Percentiles rank a stretch among this genome's conserved stretches.
Conservation (phyloP, 1,139 yeast species). For the Geotrichum bryndzae region DNA sequence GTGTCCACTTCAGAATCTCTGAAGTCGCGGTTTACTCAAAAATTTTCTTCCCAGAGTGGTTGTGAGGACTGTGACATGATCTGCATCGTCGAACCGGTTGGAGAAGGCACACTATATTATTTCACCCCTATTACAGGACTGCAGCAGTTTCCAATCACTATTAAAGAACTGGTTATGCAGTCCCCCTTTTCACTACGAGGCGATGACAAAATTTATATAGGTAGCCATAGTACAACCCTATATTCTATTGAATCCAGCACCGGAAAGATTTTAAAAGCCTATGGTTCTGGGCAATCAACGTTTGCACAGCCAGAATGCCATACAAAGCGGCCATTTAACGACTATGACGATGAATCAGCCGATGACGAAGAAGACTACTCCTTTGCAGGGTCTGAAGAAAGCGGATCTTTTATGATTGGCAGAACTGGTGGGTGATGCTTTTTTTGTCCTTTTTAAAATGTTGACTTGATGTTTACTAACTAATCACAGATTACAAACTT, state of each 20-base stretch:
- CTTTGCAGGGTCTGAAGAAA: constrained; percentile 21
- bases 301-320: constrained; percentile 27
- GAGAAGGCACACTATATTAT: constrained; percentile 80
- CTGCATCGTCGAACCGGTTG: constrained; percentile 90
- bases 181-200: constrained; percentile 67
- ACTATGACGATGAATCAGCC: constrained; percentile 20
- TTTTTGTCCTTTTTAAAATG: neutral
- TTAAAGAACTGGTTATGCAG: constrained; percentile 68
- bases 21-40: neutral
- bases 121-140: constrained; percentile 75
- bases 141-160: constrained; percentile 74
- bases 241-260: constrained; percentile 67
- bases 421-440: constrained; percentile 28
- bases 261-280: constrained; percentile 70
- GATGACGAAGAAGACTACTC: constrained; percentile 19
- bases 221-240: constrained; percentile 69
- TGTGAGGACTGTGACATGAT: constrained; percentile 36
- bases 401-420: constrained; percentile 36
- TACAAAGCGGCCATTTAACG: constrained; percentile 18
- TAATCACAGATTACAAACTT: constrained; percentile 44
- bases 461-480: neutral
- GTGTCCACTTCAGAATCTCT: constrained; percentile 23
- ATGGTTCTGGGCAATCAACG: constrained; percentile 43
- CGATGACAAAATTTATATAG: constrained; percentile 87
- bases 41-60: constrained; percentile 9